Evolutionary conservation across 352 stramenopile genomes (phyloP).

Genomic region (Blastocystis sp.): DNA sequence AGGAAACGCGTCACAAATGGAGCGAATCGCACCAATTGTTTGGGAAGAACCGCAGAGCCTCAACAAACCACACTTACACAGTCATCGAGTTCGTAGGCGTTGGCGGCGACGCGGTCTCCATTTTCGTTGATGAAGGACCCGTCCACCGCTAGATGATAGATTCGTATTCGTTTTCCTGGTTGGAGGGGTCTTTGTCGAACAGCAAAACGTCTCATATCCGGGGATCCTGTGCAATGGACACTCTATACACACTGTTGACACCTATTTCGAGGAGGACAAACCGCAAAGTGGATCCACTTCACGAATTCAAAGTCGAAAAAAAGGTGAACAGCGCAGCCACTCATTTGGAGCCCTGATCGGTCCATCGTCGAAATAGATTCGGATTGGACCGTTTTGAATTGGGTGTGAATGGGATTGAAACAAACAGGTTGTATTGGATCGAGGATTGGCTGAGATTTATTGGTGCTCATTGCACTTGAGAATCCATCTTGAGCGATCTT

Average conservation of each 20-base stretch:
- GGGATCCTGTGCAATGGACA: background rate
- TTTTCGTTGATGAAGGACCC: slow-evolving; percentile 36
- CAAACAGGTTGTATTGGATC: background rate
- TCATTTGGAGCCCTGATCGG: background rate
- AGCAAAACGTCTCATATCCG: slow-evolving; percentile 33
- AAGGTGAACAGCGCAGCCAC: background rate
- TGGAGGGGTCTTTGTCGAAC: slow-evolving; percentile 46
- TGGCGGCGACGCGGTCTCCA: slow-evolving; percentile 15
- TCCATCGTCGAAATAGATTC: background rate
- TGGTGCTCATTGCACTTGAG: background rate
- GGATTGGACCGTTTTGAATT: background rate
- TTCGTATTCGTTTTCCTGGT: slow-evolving; percentile 24
- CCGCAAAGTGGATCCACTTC: background rate
- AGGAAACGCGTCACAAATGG: background rate
- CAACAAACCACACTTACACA: slow-evolving; percentile 48
- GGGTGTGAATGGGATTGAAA: background rate
- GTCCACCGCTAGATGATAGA: slow-evolving; percentile 26
- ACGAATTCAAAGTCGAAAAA: slow-evolving; percentile 22
- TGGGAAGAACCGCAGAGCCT: too few species aligned
- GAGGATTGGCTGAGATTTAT: background rate
- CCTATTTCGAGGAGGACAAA: background rate
- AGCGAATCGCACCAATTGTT: too few species aligned
- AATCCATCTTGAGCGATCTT: too few species aligned
- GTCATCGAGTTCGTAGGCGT: slow-evolving; percentile 20
- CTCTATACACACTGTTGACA: background rate